Evolutionary conservation across 2,329 filamentous ascomycete genomes (phyloP), one percentile per base, ranked within the genome.

Genomic region (Fusarium sp.): DNA sequence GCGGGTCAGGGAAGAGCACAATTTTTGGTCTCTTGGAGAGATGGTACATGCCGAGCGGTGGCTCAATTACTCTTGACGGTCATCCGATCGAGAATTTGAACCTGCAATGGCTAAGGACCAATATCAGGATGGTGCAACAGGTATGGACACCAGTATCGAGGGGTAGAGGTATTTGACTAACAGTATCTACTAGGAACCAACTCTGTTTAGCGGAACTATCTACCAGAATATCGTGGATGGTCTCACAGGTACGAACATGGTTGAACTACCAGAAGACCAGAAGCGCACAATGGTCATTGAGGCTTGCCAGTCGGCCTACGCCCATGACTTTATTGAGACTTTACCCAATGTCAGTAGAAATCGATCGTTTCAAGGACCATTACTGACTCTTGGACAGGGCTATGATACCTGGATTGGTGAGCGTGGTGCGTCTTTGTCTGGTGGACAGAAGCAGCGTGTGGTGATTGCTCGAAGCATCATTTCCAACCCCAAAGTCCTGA

Each of bases 391-490:
- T 8, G 0, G 5, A 2, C 5, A 83, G 79, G 88, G 87, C 6
- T 93, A 92, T 73, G 84, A 89, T 2, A 92, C 91, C 0, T 81
- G 84, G 24, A 90, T 93, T 6, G 91, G 91, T 2, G 90, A 93
- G 74, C 86, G 87, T 14, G 92, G 91, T 0, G 88, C 90, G 10
- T 90, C 90, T 53, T 82, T 93, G 0, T 92, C 89, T 6, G 91
- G 92, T 10, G 91, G 92, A 1, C 91, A 93, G 75, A 87, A 91
- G 61, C 92, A 93, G 76, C 87, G 91, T 6, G 85, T 93, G 29
- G 88, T 91, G 2, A 92, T 93, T 71, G 91, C 91, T 3, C 86
- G 91, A 22, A 90, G 88, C 67, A 92, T 93, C 71, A 85, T 93
- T 49, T 90, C 89, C 24, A 84, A 91, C 64, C 91, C 91, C 0